Evolutionary conservation across 225 moss, liverwort and hornwort species (phyloP).

Genomic region (Antitrichia curtipendula): DNA sequence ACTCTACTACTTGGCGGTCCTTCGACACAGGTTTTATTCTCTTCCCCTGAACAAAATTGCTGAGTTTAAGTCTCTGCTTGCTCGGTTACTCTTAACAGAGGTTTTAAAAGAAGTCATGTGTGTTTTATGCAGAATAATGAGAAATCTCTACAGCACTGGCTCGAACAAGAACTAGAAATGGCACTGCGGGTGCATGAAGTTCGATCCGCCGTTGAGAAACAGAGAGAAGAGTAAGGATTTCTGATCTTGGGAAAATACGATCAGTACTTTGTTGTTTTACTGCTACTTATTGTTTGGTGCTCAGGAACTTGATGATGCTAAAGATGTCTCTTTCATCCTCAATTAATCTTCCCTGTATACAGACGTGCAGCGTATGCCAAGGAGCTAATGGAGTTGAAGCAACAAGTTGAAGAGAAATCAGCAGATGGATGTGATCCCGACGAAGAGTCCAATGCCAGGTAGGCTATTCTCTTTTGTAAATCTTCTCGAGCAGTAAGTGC

Average conservation of each 20-base stretch:
- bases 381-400: slow-evolving; percentile 51
- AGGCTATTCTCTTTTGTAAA: neutral
- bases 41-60: neutral
- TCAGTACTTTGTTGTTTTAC: neutral
- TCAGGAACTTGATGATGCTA: neutral
- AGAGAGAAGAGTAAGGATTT: slow-evolving; percentile 58
- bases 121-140: slow-evolving; percentile 39
- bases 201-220: slow-evolving; percentile 77
- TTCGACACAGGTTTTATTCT: slow-evolving; percentile 14
- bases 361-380: slow-evolving; percentile 58
- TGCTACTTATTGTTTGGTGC: neutral
- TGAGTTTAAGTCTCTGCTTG: neutral
- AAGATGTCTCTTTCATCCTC: neutral
- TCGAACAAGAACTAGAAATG: slow-evolving; percentile 96
- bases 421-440: slow-evolving; percentile 24
- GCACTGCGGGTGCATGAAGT: slow-evolving; percentile 91
- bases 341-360: neutral
- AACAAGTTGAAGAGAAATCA: slow-evolving; percentile 36
- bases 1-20: slow-evolving; percentile 31
- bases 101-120: neutral
- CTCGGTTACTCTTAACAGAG: neutral
- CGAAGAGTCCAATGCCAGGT: slow-evolving; percentile 32
- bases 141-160: slow-evolving; percentile 67
- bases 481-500: neutral
- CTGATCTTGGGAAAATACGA: neutral